phyloP scores from a whole-genome alignment of 2,329 filamentous ascomycete genomes.

The Sporothrix curviconia region DNA sequence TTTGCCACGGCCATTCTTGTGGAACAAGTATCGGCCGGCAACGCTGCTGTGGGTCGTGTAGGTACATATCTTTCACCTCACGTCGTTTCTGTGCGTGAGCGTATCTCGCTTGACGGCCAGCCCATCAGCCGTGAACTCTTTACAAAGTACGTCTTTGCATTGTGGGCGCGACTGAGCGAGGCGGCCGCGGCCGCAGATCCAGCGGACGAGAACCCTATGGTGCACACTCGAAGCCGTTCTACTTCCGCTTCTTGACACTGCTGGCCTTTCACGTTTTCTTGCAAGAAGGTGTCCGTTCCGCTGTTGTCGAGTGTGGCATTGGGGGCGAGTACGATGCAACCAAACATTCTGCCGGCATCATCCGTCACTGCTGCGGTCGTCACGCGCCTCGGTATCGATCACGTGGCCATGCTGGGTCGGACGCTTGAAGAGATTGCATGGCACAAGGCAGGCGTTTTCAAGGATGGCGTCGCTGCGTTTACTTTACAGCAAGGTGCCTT shows the following conservation, averaged over 20 bases:
- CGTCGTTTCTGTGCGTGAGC: constrained; percentile 73
- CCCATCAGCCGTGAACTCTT: constrained; percentile 65
- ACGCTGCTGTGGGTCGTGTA: constrained; percentile 34
- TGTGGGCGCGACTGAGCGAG: constrained; percentile 61
- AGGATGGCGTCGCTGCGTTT: constrained; percentile 51
- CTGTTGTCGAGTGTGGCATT: constrained; percentile 88
- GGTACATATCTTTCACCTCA: constrained; percentile 74
- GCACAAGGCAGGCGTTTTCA: constrained; percentile 70
- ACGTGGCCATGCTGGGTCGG: constrained; percentile 55
- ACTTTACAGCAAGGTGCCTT: constrained; percentile 34
- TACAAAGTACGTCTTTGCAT: constrained; percentile 71
- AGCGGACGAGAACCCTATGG: constrained; percentile 42
- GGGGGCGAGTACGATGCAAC: constrained; percentile 65
- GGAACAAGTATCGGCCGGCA: constrained; percentile 28
- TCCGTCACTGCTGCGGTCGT: constrained; percentile 31
- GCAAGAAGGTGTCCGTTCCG: constrained; percentile 65
- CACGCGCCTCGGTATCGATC: constrained; percentile 57
- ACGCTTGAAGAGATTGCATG: constrained; percentile 62
- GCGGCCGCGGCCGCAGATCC: constrained; percentile 30
- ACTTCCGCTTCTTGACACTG: constrained; percentile 86
- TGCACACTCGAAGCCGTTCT: constrained; percentile 69
- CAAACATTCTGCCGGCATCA: constrained; percentile 59
- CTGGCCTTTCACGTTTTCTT: constrained; percentile 82
- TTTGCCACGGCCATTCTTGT: constrained; percentile 57
- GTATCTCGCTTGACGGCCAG: constrained; percentile 71